A percentile compares a stretch with the other conserved stretches of the same genome.
These are phyloP conservation scores for Chalciporus chontae DNA, from an alignment of 768 basidiomycete species.

Conservation along the genomic window DNA sequence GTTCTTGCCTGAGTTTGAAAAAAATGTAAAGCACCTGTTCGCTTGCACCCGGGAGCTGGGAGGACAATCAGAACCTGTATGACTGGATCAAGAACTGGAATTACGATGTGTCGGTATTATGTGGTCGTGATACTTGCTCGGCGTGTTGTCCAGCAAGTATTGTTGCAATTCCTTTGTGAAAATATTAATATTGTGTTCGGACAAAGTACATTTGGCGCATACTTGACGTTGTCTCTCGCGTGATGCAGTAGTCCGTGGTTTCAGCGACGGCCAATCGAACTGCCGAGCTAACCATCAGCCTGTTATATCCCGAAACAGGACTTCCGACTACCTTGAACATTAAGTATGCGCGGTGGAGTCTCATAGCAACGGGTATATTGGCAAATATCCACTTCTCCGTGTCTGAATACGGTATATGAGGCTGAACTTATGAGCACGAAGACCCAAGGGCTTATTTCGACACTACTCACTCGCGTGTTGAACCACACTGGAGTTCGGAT, in stretches of 20 bases:
- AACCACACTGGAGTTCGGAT: conserved; percentile 62
- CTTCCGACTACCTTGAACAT: conserved; percentile 40
- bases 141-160: conserved; percentile 48
- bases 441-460: neutral
- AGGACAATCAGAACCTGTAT: neutral
- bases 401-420: conserved; percentile 38
- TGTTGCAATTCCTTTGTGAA: conserved; percentile 34
- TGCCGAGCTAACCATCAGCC: neutral
- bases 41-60: conserved; percentile 59
- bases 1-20: neutral
- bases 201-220: neutral
- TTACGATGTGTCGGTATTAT: conserved; percentile 53
- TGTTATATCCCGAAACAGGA: neutral
- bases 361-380: conserved; percentile 49
- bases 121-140: conserved; percentile 42
- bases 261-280: conserved; percentile 19
- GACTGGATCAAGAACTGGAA: conserved; percentile 8
- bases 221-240: conserved; percentile 16
- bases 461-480: conserved; percentile 41
- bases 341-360: conserved; percentile 47
- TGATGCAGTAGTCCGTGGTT: conserved; percentile 5
- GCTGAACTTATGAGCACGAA: conserved; percentile 31
- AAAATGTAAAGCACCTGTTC: conserved; percentile 29
- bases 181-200: neutral
- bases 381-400: conserved; percentile 50